Conservation (phyloP, 331 rosid genomes). For the Prunus yedoensis region DNA sequence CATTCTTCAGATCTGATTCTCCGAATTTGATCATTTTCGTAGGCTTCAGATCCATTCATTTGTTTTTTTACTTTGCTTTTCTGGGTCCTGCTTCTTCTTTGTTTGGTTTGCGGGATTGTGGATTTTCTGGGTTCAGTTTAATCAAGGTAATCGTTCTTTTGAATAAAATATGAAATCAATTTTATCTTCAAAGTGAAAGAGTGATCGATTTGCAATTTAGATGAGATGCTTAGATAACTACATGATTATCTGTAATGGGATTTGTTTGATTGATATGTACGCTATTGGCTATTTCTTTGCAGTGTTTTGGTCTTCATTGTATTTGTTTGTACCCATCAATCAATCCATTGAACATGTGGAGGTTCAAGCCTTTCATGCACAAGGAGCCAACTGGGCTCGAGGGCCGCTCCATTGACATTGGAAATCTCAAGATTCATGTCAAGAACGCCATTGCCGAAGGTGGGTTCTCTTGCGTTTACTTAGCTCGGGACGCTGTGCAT, state of each 20-base stretch:
- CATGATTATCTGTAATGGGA: not conserved
- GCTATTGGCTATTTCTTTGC: not conserved
- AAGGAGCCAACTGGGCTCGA: slow-evolving; percentile 88
- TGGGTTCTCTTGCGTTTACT: slow-evolving; percentile 91
- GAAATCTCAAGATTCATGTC: slow-evolving; percentile 73
- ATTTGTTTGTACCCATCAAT: not conserved
- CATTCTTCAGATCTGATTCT: slow-evolving; percentile 14
- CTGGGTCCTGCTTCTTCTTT: not conserved
- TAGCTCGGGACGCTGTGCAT: slow-evolving; percentile 77
- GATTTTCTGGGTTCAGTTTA: not conserved
- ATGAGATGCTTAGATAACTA: not conserved
- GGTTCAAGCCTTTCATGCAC: slow-evolving; percentile 83
- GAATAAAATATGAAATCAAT: not conserved
- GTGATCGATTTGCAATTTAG: not conserved
- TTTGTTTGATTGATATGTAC: not conserved
- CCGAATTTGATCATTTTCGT: not conserved
- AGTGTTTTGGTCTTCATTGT: not conserved
- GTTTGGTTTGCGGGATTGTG: not conserved
- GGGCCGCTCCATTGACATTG: slow-evolving; percentile 81
- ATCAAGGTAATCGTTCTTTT: not conserved
- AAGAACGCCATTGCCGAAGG: slow-evolving; percentile 88
- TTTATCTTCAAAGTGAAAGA: not conserved
- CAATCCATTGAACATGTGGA: slow-evolving; percentile 60
- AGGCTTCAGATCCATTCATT: not conserved
- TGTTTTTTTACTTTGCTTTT: not conserved